A percentile compares a stretch with the other conserved stretches of the same genome.
phyloP scores from a whole-genome alignment of 1,284 basidiomycete species.

The Fomitopsis betulina region DNA sequence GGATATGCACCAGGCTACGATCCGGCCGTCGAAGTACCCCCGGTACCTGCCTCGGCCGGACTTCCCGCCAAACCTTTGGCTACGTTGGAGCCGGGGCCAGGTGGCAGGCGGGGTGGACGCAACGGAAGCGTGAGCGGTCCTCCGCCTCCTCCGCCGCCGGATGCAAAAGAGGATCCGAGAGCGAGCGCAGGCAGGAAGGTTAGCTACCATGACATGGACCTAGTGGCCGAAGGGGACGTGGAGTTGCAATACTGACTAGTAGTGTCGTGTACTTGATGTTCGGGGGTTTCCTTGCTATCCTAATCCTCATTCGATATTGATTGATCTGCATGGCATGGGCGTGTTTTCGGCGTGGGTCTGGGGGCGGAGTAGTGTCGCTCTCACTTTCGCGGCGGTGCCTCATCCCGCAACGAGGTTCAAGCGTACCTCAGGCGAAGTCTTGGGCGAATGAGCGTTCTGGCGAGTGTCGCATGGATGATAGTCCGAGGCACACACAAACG shows the following conservation, averaged over 20 bases:
- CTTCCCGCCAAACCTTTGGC: constrained; percentile 72
- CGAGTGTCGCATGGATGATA: background rate
- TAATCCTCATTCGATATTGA: constrained; percentile 2
- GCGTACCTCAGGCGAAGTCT: background rate
- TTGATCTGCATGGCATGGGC: constrained; percentile 12
- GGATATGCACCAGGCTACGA: constrained; percentile 59
- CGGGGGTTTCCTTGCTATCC: background rate
- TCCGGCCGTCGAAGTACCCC: constrained; percentile 34
- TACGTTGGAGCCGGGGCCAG: constrained; percentile 53
- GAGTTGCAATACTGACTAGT: constrained; percentile 64
- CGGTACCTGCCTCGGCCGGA: constrained; percentile 59
- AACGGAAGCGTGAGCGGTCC: constrained; percentile 39
- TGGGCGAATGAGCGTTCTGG: background rate
- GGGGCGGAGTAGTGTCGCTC: background rate
- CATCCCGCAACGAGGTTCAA: background rate
- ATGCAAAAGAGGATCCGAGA: constrained; percentile 83
- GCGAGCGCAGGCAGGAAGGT: constrained; percentile 78
- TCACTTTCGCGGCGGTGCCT: background rate
- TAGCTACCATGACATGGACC: constrained; percentile 85
- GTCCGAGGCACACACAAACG: background rate
- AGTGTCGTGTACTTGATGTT: constrained; percentile 20
- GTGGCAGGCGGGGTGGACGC: constrained; percentile 30
- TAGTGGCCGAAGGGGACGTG: constrained; percentile 82
- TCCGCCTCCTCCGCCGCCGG: constrained; percentile 72
- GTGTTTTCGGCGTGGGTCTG: constrained; percentile 3